These are phyloP conservation scores for Conticribra weissflogii DNA, from an alignment of 108 stramenopile species.

Conservation along the genomic window DNA sequence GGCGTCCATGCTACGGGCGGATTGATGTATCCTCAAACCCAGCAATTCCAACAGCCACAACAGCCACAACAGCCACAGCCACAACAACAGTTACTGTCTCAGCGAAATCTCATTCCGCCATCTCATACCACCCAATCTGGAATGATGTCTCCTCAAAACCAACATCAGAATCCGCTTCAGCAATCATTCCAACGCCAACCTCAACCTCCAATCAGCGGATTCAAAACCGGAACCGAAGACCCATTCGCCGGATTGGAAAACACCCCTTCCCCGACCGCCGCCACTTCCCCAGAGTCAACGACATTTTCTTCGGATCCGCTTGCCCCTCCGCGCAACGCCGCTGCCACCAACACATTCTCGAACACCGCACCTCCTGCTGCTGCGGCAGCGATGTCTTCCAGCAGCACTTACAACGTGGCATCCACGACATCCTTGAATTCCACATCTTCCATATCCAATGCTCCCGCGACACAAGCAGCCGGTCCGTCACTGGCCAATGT, in stretches of 20 bases:
- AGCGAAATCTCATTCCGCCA: too few relatives aligned
- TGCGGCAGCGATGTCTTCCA: conserved; percentile 1
- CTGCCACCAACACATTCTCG: too few relatives aligned
- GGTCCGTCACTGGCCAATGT: too few relatives aligned
- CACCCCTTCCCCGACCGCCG: conserved; percentile 16
- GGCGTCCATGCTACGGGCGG: too few relatives aligned
- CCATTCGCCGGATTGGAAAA: conserved; percentile 83
- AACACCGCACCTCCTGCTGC: background rate
- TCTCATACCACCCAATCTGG: too few relatives aligned
- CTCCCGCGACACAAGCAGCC: too few relatives aligned
- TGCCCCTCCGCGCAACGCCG: too few relatives aligned
- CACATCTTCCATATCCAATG: background rate
- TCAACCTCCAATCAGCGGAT: conserved; percentile 25
- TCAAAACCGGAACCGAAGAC: conserved; percentile 60
- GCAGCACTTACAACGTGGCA: background rate
- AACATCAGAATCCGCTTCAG: background rate
- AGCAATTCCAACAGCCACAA: conserved; percentile 23
- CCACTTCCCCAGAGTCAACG: background rate
- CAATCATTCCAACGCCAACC: conserved; percentile 17
- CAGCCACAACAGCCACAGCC: conserved; percentile 17
- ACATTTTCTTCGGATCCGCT: too few relatives aligned
- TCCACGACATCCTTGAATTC: background rate
- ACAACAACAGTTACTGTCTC: background rate
- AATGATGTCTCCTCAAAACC: too few relatives aligned
- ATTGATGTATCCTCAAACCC: too few relatives aligned